phyloP scores from a whole-genome alignment of 2,329 filamentous ascomycete species.

The Davidsoniella australis region DNA sequence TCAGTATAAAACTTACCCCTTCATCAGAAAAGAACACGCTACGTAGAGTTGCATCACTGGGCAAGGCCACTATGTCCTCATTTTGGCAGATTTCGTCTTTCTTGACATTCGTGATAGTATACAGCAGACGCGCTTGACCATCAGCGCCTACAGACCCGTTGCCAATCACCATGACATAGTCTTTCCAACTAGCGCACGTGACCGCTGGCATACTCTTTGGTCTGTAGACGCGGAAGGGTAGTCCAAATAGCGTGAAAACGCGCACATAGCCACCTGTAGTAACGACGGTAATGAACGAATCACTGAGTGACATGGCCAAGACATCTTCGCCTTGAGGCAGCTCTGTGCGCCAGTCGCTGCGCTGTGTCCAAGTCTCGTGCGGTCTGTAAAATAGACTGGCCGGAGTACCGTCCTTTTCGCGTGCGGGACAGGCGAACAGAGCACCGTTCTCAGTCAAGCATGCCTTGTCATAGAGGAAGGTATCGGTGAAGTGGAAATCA shows the following conservation, averaged over 20 bases:
- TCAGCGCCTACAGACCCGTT: constrained; percentile 74
- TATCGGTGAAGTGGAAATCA: constrained; percentile 95
- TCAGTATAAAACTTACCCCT: constrained; percentile 43
- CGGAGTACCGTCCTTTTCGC: constrained; percentile 35
- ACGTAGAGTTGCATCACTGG: constrained; percentile 54
- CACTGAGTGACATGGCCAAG: constrained; percentile 75
- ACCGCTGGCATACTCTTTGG: constrained; percentile 84
- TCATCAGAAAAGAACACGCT: constrained; percentile 83
- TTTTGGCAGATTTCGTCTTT: constrained; percentile 87
- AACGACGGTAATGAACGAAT: constrained; percentile 77
- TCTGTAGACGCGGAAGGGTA: constrained; percentile 74
- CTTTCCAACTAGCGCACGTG: constrained; percentile 82
- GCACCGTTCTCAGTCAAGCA: constrained; percentile 75
- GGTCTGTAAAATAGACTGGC: constrained; percentile 90
- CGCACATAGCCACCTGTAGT: constrained; percentile 80
- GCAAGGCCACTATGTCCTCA: constrained; percentile 77
- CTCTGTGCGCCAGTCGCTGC: constrained; percentile 76
- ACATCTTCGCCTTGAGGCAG: constrained; percentile 79
- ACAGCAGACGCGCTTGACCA: constrained; percentile 61
- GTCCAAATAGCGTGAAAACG: constrained; percentile 82
- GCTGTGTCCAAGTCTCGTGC: constrained; percentile 88
- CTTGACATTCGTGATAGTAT: constrained; percentile 90
- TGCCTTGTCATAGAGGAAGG: constrained; percentile 88
- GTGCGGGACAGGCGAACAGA: constrained; percentile 64
- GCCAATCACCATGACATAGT: constrained; percentile 91